Percentiles rank a stretch among this genome's conserved stretches.
Conservation (phyloP, 2,329 filamentous ascomycete species). For the Fusarium hostae region DNA sequence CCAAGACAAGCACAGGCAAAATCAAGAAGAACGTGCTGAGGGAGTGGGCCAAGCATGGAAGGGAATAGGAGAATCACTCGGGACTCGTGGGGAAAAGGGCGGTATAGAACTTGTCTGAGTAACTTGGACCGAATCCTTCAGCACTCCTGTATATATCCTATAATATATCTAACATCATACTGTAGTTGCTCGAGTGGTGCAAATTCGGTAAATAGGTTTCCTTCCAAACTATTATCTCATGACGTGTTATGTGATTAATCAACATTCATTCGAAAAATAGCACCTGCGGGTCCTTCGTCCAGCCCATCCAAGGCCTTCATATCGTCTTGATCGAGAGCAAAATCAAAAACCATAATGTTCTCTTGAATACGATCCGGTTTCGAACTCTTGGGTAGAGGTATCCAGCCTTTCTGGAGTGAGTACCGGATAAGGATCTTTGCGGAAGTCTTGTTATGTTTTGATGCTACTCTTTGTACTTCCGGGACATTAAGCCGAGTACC, state of each 20-base stretch:
- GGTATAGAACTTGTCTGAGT: not conserved
- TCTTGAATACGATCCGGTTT: slow-evolving; percentile 66
- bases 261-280: slow-evolving; percentile 48
- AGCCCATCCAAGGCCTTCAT: slow-evolving; percentile 56
- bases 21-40: slow-evolving; percentile 93
- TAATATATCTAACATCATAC: not conserved
- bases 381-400: slow-evolving; percentile 75
- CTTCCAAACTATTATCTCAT: not conserved
- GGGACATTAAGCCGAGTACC: slow-evolving; percentile 60
- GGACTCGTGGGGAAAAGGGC: not conserved
- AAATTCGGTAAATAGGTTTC: not conserved
- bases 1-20: slow-evolving; percentile 98
- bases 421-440: slow-evolving; percentile 77
- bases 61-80: slow-evolving; percentile 13
- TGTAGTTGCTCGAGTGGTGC: not conserved
- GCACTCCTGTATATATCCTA: slow-evolving; percentile 3
- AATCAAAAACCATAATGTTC: slow-evolving; percentile 71
- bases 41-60: slow-evolving; percentile 73
- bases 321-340: slow-evolving; percentile 66
- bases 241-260: slow-evolving; percentile 1
- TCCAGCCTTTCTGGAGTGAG: slow-evolving; percentile 75
- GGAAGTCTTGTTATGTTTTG: slow-evolving; percentile 68
- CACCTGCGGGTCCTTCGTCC: slow-evolving; percentile 45
- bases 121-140: not conserved
- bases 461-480: slow-evolving; percentile 64